Base-by-base conservation (phyloP, 2,329 filamentous ascomycete species). In the Tympanopsis confertula region DNA sequence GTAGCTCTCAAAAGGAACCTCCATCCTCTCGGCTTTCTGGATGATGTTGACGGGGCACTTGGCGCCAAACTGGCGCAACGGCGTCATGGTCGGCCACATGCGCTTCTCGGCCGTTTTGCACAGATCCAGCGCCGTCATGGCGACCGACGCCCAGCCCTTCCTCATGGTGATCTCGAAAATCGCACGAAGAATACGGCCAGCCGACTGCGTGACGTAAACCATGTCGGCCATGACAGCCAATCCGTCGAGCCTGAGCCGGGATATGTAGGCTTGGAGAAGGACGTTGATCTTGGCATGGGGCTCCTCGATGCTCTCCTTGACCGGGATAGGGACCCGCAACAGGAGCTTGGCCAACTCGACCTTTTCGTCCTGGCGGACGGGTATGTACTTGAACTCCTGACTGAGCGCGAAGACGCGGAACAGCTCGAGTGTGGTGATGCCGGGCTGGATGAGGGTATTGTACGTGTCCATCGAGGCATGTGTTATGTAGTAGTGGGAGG, bases 71-170 rank as follows among this genome's bases (percentile, higher is more conserved):
- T 98, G 91, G 38, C 91, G 78, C 20, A 98, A 68, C 10, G 93
- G 91, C 26, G 86, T 86, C 91, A 96, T 98, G 4, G 89, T 96
- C 13, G 89, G 88, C 91, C 91, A 98, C 93, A 98, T 98, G 36
- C 93, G 76, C 69, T 94, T 94, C 66, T 98, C 91, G 0, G 89
- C 91, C 86, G 94, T 96, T 65, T 98, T 98, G 65, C 93, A 98
- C 38, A 98, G 71, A 50, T 94, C 86, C 30, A 98, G 68, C 1
- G 91, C 88, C 44, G 83, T 86, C 63, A 91, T 94, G 5, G 91
- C 86, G 3, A 96, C 91, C 13, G 79, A 82, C 1, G 91, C 78
- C 89, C 89, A 98, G 22, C 89, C 89, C 60, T 95, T 95, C 63
- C 89, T 94, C 46, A 98, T 63, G n/a, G 85, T 82, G 39, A 98